phyloP scores from a whole-genome alignment of 805 yeast genomes.

The Cyberlindnera suaveolens region DNA sequence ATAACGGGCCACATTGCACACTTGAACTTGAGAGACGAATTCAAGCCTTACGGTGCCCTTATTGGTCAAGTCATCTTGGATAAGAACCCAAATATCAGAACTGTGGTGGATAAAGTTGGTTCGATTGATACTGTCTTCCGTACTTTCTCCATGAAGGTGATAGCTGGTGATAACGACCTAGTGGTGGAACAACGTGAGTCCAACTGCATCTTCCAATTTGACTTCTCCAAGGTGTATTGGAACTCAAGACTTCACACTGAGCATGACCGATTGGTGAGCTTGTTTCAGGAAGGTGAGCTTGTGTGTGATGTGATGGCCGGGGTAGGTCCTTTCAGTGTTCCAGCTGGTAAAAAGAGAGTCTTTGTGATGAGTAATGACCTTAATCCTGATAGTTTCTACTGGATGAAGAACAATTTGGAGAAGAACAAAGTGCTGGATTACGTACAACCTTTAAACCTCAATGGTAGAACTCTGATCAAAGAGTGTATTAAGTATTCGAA shows the following conservation, averaged over 20 bases:
- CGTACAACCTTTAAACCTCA: slow-evolving; percentile 62
- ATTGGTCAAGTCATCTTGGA: slow-evolving; percentile 90
- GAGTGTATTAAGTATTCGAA: slow-evolving; percentile 47
- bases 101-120: slow-evolving; percentile 90
- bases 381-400: slow-evolving; percentile 79
- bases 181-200: slow-evolving; percentile 83
- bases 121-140: slow-evolving; percentile 83
- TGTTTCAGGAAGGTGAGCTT: slow-evolving; percentile 59
- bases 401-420: slow-evolving; percentile 57
- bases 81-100: slow-evolving; percentile 63
- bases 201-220: slow-evolving; percentile 79
- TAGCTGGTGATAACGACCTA: slow-evolving; percentile 78
- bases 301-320: slow-evolving; percentile 98
- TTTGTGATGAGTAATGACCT: slow-evolving; percentile 88
- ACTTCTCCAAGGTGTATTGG: slow-evolving; percentile 95
- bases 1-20: slow-evolving; percentile 96
- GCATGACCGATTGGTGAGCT: slow-evolving; percentile 70
- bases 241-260: slow-evolving; percentile 92
- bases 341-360: slow-evolving; percentile 82
- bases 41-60: slow-evolving; percentile 68
- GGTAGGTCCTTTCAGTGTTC: slow-evolving; percentile 96
- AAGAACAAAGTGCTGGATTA: slow-evolving; percentile 55
- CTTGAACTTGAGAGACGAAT: slow-evolving; percentile 76
- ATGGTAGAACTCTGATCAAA: slow-evolving; percentile 78
- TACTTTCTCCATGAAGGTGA: slow-evolving; percentile 87